These are phyloP conservation scores for Leccinellum rugosiceps DNA, from an alignment of 768 basidiomycete species.

Conservation along the genomic window DNA sequence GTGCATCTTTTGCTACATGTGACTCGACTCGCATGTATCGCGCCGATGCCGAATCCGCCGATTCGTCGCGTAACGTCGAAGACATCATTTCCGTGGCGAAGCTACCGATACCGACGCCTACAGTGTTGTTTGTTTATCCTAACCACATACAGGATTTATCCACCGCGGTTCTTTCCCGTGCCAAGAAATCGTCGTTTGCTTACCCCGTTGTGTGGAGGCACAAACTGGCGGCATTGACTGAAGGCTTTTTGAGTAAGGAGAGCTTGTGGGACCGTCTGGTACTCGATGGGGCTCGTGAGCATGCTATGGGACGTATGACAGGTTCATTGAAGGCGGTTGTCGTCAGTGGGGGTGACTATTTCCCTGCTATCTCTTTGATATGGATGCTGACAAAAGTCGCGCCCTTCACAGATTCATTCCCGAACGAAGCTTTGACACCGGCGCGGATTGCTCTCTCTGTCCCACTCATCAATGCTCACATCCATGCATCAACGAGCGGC, in stretches of 20 bases:
- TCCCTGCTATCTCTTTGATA: neutral
- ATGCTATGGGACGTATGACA: slow-evolving; percentile 58
- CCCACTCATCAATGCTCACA: slow-evolving; percentile 64
- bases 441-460: slow-evolving; percentile 75
- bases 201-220: slow-evolving; percentile 73
- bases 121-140: slow-evolving; percentile 71
- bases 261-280: slow-evolving; percentile 84
- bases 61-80: slow-evolving; percentile 32
- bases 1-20: slow-evolving; percentile 67
- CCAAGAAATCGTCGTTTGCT: slow-evolving; percentile 50
- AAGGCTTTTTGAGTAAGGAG: slow-evolving; percentile 75
- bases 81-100: slow-evolving; percentile 47
- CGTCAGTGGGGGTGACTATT: slow-evolving; percentile 63
- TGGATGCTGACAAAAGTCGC: neutral
- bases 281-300: slow-evolving; percentile 63
- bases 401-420: slow-evolving; percentile 43
- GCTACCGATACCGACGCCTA: slow-evolving; percentile 69
- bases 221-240: slow-evolving; percentile 62
- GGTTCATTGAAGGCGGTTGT: slow-evolving; percentile 64
- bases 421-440: slow-evolving; percentile 49
- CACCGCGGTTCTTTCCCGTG: slow-evolving; percentile 49
- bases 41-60: slow-evolving; percentile 5
- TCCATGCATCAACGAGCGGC: slow-evolving; percentile 62
- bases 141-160: slow-evolving; percentile 57
- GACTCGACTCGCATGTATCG: slow-evolving; percentile 53